These are phyloP conservation scores for Wickerhamiella shivajii DNA, from an alignment of 805 yeast genomes.

Conservation along the genomic window DNA sequence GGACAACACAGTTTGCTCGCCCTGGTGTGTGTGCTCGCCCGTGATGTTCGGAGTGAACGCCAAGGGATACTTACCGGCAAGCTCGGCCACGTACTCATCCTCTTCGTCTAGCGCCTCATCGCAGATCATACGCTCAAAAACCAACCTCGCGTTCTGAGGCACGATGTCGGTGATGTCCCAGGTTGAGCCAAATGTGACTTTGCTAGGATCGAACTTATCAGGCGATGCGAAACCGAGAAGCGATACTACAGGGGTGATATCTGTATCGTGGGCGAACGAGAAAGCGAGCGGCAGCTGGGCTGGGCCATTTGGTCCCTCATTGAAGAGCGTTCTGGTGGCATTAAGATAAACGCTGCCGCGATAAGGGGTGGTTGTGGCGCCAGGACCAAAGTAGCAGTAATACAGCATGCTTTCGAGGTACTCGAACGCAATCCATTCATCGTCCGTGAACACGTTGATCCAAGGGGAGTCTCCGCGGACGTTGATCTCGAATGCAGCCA, in stretches of 20 bases:
- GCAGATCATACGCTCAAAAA: constrained; percentile 28
- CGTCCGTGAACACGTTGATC: constrained; percentile 22
- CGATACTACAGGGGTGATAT: constrained; percentile 35
- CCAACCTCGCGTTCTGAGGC: constrained; percentile 22
- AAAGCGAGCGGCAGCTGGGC: constrained; percentile 28
- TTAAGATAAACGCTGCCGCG: constrained; percentile 35
- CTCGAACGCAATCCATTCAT: constrained; percentile 20
- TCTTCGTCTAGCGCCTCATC: constrained; percentile 19
- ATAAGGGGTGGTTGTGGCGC: constrained; percentile 16
- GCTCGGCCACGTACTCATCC: constrained; percentile 10
- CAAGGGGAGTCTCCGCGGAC: constrained; percentile 33
- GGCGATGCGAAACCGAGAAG: constrained; percentile 36
- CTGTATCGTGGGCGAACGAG: constrained; percentile 47
- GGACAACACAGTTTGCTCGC: constrained; percentile 1
- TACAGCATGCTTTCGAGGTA: constrained; percentile 16
- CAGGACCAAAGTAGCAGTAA: constrained; percentile 23
- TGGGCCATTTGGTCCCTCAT: constrained; percentile 25
- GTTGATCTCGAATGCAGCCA: constrained; percentile 39
- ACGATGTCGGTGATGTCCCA: constrained; percentile 33
- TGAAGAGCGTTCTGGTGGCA: constrained; percentile 34
- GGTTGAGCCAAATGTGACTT: constrained; percentile 33
- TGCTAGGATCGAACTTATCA: constrained; percentile 24
- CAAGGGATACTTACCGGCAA: constrained; percentile 12
- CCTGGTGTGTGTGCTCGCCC: neutral
- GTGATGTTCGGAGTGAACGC: constrained; percentile 15